Evolutionary conservation across 768 basidiomycete species (phyloP), one percentile per base, ranked within the genome.

Genomic region (Lentinus tigrinus): DNA sequence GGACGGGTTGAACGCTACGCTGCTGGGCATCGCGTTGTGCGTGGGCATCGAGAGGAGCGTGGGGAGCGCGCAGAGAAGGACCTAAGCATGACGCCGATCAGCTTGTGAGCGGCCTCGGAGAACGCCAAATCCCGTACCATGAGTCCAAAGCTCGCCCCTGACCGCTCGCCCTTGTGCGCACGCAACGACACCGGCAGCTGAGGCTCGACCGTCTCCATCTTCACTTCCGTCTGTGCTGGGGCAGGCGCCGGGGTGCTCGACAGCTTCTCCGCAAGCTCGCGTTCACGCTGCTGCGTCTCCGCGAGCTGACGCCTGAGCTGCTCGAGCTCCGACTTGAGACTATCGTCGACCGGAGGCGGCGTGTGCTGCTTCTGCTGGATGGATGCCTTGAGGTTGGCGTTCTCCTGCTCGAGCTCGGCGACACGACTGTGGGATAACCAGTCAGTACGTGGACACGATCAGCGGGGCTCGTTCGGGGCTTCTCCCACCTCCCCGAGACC

Each of bases 351-450:
- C 37, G 52, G 51, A 5, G 52, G n/a, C 10, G 43, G 37, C 26
- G 36, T 23, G 11, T 36, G 64, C 63, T 26, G 64, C 65, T 69
- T 62, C 53, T 68, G 68, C 63, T 67, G 69, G 80, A 58, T 86
- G 77, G 61, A 89, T 74, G 79, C 78, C 34, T 84, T 78, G 52
- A 94, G 84, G 39, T 86, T 79, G 43, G 83, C 87, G 65, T 92
- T 93, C 70, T 93, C 93, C 70, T 88, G 84, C 74, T 93, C 92
- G 28, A 94, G 78, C 69, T 91, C 88, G 60, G 85, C 83, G 66
- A 94, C 90, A 56, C 88, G 92, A 66, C 92, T 94, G 74, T 58
- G 52, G 66, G 43, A 31, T 16, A 48, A 44, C 1, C 14, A 26
- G 54, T 55, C 42, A 58, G 47, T 44, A 23, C 54, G 40, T 42